These are phyloP conservation scores for Diaporthe batatas DNA, from an alignment of 2,329 filamentous ascomycete species.

Conservation along the genomic window DNA sequence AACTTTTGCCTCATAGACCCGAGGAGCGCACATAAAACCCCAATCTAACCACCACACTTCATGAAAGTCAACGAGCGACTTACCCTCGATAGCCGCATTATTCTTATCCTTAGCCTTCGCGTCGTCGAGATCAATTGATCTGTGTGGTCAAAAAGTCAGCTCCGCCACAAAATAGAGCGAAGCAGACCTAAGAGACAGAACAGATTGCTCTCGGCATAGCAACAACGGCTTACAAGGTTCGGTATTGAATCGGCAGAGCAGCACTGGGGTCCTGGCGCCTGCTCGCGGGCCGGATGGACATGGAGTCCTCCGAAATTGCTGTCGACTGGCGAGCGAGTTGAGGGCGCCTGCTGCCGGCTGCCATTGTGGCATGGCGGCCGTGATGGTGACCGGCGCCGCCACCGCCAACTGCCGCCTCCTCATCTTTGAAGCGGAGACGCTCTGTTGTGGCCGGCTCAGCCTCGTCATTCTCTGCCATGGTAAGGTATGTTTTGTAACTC, in stretches of 20 bases:
- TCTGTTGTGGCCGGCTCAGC: constrained; percentile 24
- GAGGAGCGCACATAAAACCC: neutral
- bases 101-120: constrained; percentile 63
- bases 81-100: constrained; percentile 59
- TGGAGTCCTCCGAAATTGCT: constrained; percentile 36
- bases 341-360: neutral
- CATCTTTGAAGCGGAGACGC: constrained; percentile 37
- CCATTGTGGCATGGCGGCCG: constrained; percentile 12
- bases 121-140: constrained; percentile 70
- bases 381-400: neutral
- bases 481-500: constrained; percentile 35
- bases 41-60: neutral
- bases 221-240: constrained; percentile 59
- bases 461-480: constrained; percentile 31
- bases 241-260: constrained; percentile 66
- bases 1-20: neutral
- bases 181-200: constrained; percentile 26
- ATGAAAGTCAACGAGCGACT: neutral
- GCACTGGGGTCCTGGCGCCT: constrained; percentile 52
- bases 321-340: constrained; percentile 34
- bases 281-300: constrained; percentile 26
- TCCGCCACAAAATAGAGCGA: constrained; percentile 20
- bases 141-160: constrained; percentile 43
- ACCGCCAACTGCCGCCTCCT: constrained; percentile 30
- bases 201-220: neutral